These are phyloP conservation scores for Copromyces sp. DNA, from an alignment of 495 filamentous ascomycete species.

Conservation along the genomic window DNA sequence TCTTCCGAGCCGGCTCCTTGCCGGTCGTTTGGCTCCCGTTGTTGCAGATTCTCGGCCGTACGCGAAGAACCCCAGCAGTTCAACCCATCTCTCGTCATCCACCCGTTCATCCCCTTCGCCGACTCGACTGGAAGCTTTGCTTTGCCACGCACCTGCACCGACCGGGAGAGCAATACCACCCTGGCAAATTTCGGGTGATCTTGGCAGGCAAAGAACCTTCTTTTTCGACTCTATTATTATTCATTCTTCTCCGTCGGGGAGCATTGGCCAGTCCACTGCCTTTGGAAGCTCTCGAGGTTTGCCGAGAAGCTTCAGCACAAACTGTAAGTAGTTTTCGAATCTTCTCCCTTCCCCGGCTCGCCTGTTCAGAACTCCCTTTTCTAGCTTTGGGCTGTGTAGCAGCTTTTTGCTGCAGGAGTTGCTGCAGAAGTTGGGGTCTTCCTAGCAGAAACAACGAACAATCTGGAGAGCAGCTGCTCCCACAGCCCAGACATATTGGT, in stretches of 20 bases:
- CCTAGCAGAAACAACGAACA: constrained; percentile 3
- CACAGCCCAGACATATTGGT: background rate
- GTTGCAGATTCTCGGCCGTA: background rate
- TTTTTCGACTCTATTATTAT: background rate
- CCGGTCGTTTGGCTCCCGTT: background rate
- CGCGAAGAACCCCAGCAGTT: background rate
- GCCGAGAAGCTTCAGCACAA: constrained; percentile 28
- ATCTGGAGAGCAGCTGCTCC: background rate
- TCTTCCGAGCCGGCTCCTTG: background rate
- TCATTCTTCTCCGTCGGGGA: background rate
- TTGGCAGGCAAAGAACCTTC: background rate
- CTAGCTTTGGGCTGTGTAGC: constrained; percentile 19
- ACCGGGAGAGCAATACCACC: background rate
- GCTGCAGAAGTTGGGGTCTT: constrained; percentile 8
- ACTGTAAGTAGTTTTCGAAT: constrained; percentile 28
- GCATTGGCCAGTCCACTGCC: background rate
- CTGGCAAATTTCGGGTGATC: background rate
- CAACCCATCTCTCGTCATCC: background rate
- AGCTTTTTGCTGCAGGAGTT: background rate
- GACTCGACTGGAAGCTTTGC: background rate
- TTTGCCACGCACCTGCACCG: background rate
- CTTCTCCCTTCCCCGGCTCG: constrained; percentile 20
- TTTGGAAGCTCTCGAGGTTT: background rate
- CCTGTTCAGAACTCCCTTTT: constrained; percentile 22
- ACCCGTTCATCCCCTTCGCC: background rate